Conservation (phyloP, 1,284 basidiomycete genomes). For the Fomitiporia mediterranea region DNA sequence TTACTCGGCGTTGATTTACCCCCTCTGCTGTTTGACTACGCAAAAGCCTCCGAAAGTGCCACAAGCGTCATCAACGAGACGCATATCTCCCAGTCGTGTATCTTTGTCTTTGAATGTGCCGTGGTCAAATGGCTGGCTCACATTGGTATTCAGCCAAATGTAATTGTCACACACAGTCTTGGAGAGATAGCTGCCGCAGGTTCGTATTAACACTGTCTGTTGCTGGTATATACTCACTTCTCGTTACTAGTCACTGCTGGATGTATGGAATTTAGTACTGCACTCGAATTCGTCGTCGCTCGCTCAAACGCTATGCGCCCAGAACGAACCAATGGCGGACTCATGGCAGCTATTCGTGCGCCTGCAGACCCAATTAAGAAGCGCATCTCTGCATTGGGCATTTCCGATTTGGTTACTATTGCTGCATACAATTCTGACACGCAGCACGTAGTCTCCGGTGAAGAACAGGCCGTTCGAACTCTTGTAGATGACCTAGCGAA, state of each 20-base stretch:
- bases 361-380: slow-evolving; percentile 20
- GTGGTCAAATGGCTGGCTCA: slow-evolving; percentile 31
- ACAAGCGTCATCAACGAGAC: slow-evolving; percentile 29
- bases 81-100: slow-evolving; percentile 33
- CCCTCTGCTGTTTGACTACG: slow-evolving; percentile 20
- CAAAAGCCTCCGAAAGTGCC: slow-evolving; percentile 22
- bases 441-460: slow-evolving; percentile 33
- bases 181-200: slow-evolving; percentile 38
- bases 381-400: slow-evolving; percentile 27
- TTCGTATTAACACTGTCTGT: slow-evolving; percentile 18
- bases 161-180: slow-evolving; percentile 34
- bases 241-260: slow-evolving; percentile 21
- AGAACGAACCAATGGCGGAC: slow-evolving; percentile 26
- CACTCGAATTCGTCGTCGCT: slow-evolving; percentile 30
- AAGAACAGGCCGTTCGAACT: slow-evolving; percentile 27
- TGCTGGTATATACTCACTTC: slow-evolving; percentile 15
- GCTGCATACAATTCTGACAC: slow-evolving; percentile 31
- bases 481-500: slow-evolving; percentile 29
- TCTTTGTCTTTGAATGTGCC: slow-evolving; percentile 35
- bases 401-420: slow-evolving; percentile 27
- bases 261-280: slow-evolving; percentile 29
- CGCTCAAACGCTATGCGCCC: slow-evolving; percentile 31
- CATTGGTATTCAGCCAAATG: slow-evolving; percentile 29
- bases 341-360: slow-evolving; percentile 33
- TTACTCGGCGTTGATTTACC: slow-evolving; percentile 3